phyloP scores from a whole-genome alignment of 1,284 basidiomycete species.

The Peniophora sp. region DNA sequence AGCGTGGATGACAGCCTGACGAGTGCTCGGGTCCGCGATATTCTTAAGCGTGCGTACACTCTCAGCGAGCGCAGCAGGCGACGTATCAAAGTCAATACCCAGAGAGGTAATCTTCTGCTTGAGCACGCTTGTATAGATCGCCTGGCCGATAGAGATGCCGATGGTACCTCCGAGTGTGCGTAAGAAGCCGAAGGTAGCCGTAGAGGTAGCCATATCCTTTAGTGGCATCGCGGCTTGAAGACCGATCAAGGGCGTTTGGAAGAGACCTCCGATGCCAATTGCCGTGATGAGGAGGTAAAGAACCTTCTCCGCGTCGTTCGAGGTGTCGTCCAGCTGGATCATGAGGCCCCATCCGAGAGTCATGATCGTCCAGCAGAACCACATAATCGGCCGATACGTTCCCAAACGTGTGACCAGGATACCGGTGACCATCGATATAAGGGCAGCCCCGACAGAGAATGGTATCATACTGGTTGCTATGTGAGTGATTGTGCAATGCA shows the following conservation, averaged over 20 bases:
- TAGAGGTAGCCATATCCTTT: slow-evolving; percentile 75
- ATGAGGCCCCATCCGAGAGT: slow-evolving; percentile 62
- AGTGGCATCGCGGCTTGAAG: slow-evolving; percentile 78
- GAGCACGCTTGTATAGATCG: slow-evolving; percentile 55
- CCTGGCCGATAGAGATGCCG: slow-evolving; percentile 66
- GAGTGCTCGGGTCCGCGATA: slow-evolving; percentile 41
- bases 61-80: slow-evolving; percentile 47
- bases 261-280: slow-evolving; percentile 54
- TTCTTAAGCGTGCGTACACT: slow-evolving; percentile 44
- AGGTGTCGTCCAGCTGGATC: slow-evolving; percentile 37
- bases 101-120: slow-evolving; percentile 40
- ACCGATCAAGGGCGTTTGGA: slow-evolving; percentile 64
- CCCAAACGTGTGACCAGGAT: slow-evolving; percentile 51
- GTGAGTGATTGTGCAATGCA: background rate
- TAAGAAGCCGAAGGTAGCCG: slow-evolving; percentile 64
- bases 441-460: slow-evolving; percentile 57
- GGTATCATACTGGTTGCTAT: slow-evolving; percentile 69
- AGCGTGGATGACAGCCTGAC: slow-evolving; percentile 52
- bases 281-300: slow-evolving; percentile 54
- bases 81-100: slow-evolving; percentile 38
- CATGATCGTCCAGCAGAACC: slow-evolving; percentile 47
- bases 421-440: slow-evolving; percentile 54
- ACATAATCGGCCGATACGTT: slow-evolving; percentile 59
- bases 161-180: slow-evolving; percentile 75
- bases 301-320: slow-evolving; percentile 44